phyloP scores from a whole-genome alignment of 2,329 filamentous ascomycete species.

The Fusarium nanum region DNA sequence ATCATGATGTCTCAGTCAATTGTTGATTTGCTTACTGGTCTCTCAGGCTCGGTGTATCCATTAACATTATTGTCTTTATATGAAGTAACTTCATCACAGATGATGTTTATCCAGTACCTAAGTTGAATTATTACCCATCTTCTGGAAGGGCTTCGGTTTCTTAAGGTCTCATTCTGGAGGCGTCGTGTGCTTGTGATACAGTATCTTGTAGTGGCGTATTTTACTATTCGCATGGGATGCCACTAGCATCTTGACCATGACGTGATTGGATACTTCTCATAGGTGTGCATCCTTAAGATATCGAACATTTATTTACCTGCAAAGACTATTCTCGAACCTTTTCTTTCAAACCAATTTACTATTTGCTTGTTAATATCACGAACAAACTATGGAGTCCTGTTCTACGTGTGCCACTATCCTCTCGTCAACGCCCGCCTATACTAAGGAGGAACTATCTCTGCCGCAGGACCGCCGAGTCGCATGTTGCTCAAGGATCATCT shows the following conservation, averaged over 20 bases:
- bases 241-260: conserved; percentile 42
- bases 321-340: conserved; percentile 3
- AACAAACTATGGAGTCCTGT: conserved; percentile 61
- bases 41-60: neutral
- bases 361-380: conserved; percentile 1
- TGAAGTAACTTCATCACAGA: neutral
- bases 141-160: neutral
- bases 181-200: neutral
- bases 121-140: neutral
- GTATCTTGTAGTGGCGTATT: conserved; percentile 29
- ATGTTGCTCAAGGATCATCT: conserved; percentile 79
- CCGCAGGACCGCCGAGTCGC: conserved; percentile 70
- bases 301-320: conserved; percentile 10
- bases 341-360: neutral
- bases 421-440: conserved; percentile 62
- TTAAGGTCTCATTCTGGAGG: neutral
- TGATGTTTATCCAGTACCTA: neutral
- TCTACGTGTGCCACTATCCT: conserved; percentile 77
- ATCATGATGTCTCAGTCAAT: neutral
- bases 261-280: conserved; percentile 42
- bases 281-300: conserved; percentile 16
- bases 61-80: neutral
- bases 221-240: neutral
- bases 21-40: neutral
- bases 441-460: conserved; percentile 67